Conservation (phyloP, 2,329 filamentous ascomycete species). For the Talaromyces sp. region DNA sequence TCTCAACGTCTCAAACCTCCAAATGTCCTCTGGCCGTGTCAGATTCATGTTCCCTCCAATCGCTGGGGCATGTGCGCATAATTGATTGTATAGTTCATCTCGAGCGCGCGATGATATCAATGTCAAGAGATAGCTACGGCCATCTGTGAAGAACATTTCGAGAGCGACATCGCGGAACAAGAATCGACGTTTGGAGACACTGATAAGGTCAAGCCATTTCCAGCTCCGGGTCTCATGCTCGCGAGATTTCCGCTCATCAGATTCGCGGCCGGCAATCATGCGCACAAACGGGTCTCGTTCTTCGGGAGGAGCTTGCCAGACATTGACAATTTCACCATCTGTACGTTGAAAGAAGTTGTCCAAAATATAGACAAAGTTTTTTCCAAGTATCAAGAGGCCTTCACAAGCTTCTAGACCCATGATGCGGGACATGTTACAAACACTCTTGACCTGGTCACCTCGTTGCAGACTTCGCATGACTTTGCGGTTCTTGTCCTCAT, state of each 20-base stretch:
- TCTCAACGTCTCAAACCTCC: slow-evolving; percentile 82
- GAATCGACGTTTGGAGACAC: slow-evolving; percentile 91
- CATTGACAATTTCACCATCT: slow-evolving; percentile 94
- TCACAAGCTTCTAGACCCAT: slow-evolving; percentile 91
- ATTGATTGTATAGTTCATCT: slow-evolving; percentile 73
- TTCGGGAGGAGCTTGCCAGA: slow-evolving; percentile 85
- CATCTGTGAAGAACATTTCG: slow-evolving; percentile 97
- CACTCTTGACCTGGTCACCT: slow-evolving; percentile 85
- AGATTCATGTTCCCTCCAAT: slow-evolving; percentile 64
- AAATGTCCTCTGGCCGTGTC: slow-evolving; percentile 77
- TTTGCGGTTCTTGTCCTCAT: slow-evolving; percentile 97
- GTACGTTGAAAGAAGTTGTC: slow-evolving; percentile 94
- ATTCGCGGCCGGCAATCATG: slow-evolving; percentile 77
- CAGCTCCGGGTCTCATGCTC: slow-evolving; percentile 85
- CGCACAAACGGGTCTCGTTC: slow-evolving; percentile 94
- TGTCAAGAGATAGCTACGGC: slow-evolving; percentile 88
- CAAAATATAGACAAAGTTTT: slow-evolving; percentile 86
- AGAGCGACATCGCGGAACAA: slow-evolving; percentile 91
- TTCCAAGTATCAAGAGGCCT: slow-evolving; percentile 87
- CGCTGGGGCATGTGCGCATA: slow-evolving; percentile 74
- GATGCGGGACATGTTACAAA: slow-evolving; percentile 93
- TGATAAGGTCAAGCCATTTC: slow-evolving; percentile 92
- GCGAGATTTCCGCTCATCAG: slow-evolving; percentile 51
- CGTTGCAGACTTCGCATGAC: slow-evolving; percentile 91
- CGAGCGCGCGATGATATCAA: slow-evolving; percentile 67